A percentile compares a stretch with the other conserved stretches of the same genome.
Conservation (phyloP, 306 rosid genomes). For the Cucumis hystrix region DNA sequence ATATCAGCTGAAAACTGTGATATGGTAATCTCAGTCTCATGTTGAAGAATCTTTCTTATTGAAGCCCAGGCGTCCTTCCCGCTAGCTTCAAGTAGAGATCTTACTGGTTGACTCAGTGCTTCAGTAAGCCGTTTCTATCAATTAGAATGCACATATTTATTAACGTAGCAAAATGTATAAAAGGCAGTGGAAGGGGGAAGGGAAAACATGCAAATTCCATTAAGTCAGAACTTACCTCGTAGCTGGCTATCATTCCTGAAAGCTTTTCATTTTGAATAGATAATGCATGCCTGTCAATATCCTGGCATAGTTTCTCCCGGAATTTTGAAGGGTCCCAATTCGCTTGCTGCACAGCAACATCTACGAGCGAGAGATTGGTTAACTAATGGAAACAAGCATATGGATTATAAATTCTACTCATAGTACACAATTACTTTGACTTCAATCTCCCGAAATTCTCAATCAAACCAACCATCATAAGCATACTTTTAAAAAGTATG, state of each 20-base stretch:
- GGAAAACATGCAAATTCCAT: background rate
- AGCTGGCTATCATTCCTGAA: constrained; percentile 25
- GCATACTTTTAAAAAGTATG: background rate
- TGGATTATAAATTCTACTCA: background rate
- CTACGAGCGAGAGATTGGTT: constrained; percentile 16
- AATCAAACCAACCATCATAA: background rate
- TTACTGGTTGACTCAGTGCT: constrained; percentile 55
- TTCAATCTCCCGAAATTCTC: background rate
- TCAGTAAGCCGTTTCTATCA: constrained; percentile 46
- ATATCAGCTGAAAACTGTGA: constrained; percentile 31
- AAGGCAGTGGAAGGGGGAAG: background rate
- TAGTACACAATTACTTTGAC: background rate
- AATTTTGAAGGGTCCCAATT: constrained; percentile 60
- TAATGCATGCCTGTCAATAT: constrained; percentile 48
- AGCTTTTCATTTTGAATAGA: constrained; percentile 43
- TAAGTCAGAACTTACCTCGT: constrained; percentile 36
- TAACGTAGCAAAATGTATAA: background rate
- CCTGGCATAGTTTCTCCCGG: constrained; percentile 57
- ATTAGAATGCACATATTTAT: background rate
- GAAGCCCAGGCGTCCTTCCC: constrained; percentile 61
- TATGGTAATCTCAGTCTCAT: constrained; percentile 43
- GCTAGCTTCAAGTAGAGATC: constrained; percentile 58
- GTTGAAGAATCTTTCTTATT: constrained; percentile 57
- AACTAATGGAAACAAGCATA: background rate
- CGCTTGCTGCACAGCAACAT: constrained; percentile 46